phyloP scores from a whole-genome alignment of 441 rosid species.

The Adansonia grandidieri region DNA sequence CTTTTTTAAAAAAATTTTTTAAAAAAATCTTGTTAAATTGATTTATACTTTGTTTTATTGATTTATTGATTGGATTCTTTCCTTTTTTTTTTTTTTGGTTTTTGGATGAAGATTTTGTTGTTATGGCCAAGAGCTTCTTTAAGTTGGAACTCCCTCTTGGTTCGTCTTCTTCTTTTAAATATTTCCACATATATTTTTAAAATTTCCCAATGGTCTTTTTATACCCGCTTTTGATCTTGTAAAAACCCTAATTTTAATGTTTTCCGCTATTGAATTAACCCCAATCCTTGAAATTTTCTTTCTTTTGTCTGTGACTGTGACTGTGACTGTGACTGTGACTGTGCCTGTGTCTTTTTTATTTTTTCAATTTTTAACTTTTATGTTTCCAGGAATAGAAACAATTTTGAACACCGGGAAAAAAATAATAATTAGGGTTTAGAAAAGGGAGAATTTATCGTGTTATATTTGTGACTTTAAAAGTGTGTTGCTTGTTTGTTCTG shows the following conservation, averaged over 20 bases:
- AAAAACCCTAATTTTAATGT: conserved; percentile 11
- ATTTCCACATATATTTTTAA: not conserved
- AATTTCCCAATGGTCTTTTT: not conserved
- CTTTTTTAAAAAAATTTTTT: not conserved
- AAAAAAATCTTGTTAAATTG: not conserved
- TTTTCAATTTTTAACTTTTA: conserved; percentile 6
- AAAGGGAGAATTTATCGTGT: not conserved
- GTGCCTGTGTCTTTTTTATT: not conserved
- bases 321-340: no score
- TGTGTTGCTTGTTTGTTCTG: not conserved
- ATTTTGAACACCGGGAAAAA: not conserved
- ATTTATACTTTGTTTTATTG: not conserved
- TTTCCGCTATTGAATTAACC: not conserved
- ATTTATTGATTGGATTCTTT: not conserved
- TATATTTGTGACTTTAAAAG: not conserved
- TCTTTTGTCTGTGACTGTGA: not conserved
- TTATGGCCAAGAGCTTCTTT: conserved; percentile 67
- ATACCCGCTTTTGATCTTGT: not conserved
- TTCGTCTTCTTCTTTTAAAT: conserved; percentile 24
- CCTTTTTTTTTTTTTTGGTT: not conserved
- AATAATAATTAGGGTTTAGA: not conserved
- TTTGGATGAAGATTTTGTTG: conserved; percentile 14
- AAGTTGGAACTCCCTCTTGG: conserved; percentile 73
- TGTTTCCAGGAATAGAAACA: not conserved
- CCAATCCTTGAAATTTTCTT: not conserved